Base-by-base conservation (phyloP, 352 stramenopile species). In the Sclerospora graminicola region DNA sequence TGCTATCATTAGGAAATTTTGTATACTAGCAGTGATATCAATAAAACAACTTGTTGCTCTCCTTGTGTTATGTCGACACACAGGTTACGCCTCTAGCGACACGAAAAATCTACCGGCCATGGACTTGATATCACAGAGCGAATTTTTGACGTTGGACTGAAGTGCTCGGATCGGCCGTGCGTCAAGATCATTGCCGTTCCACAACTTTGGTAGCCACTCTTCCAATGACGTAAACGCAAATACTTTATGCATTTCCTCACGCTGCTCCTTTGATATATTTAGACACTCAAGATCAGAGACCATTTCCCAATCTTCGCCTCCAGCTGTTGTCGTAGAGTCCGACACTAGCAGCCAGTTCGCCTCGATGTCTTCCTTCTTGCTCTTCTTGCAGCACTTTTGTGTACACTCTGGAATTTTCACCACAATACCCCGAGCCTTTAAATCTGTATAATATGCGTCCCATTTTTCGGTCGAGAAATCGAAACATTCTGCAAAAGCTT, bases 391-490 rank as follows among this genome's bases (percentile, higher is more conserved):
- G 45, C 79, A 91, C 8, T 28, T 16, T 45, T 82, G 80, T 2
- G 54, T 59, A 39, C 79, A 91, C 20, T 65, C 41, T 0, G 65
- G 60, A 16, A 46, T 52, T 45, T 41, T 39, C 15, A 45, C 41
- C 37, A 19, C 48, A 16, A 60, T 35, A 0, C 65, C 60, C 0
- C 44, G 56, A 23, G 60, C 50, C 21, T 58, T 57, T 13, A 66
- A 50, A 34, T 69, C 63, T 7, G 60, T 65, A 48, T 91, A 91
- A 54, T 84, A 91, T 18, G 60, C 74, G 15, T 82, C 60, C 79
- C 79, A 91, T 33, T 82, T 87, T 24, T 91, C 71, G 9, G 60
- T 75, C 15, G 79, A 82, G 48, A 91, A 91, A 60, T 91, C 69
- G 41, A 91, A 91, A 48, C 69, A 86, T 48, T 91, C 76, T 5